Conservation (phyloP, 2,329 filamentous ascomycete genomes). For the Thelonectria olida region DNA sequence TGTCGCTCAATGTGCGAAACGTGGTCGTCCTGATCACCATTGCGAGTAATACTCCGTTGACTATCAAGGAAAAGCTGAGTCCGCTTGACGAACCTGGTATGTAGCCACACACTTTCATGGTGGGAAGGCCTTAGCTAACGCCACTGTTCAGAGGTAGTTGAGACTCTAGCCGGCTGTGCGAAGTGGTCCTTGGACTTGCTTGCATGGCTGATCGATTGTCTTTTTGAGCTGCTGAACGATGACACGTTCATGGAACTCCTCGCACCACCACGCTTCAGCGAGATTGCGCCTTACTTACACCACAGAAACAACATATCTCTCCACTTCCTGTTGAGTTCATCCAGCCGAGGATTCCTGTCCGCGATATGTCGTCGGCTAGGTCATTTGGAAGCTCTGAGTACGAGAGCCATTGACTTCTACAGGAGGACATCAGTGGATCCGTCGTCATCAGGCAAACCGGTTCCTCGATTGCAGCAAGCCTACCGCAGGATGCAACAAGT, state of each 20-base stretch:
- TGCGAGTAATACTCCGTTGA: slow-evolving; percentile 64
- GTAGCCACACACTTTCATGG: slow-evolving; percentile 18
- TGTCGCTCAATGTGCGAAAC: slow-evolving; percentile 79
- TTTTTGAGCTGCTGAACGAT: slow-evolving; percentile 66
- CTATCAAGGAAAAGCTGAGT: slow-evolving; percentile 63
- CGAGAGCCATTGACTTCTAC: slow-evolving; percentile 61
- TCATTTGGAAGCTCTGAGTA: slow-evolving; percentile 62
- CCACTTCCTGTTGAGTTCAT: slow-evolving; percentile 76
- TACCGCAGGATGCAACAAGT: slow-evolving; percentile 64
- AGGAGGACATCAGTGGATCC: slow-evolving; percentile 56
- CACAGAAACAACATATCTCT: slow-evolving; percentile 66
- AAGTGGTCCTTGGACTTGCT: slow-evolving; percentile 82
- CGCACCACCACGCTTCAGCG: slow-evolving; percentile 55
- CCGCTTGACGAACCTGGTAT: slow-evolving; percentile 68
- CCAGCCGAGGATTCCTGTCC: slow-evolving; percentile 76
- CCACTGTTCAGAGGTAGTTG: slow-evolving; percentile 68
- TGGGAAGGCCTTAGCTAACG: slow-evolving; percentile 12
- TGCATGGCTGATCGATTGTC: slow-evolving; percentile 67
- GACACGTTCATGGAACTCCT: slow-evolving; percentile 60
- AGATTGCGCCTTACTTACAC: slow-evolving; percentile 62
- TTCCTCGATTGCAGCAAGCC: slow-evolving; percentile 63
- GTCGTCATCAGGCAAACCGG: slow-evolving; percentile 48
- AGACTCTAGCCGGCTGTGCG: slow-evolving; percentile 76
- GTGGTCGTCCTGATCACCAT: slow-evolving; percentile 73
- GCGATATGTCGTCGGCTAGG: slow-evolving; percentile 72